These are phyloP conservation scores for Caloboletus inedulis DNA, from an alignment of 1,284 basidiomycete species.

Conservation along the genomic window DNA sequence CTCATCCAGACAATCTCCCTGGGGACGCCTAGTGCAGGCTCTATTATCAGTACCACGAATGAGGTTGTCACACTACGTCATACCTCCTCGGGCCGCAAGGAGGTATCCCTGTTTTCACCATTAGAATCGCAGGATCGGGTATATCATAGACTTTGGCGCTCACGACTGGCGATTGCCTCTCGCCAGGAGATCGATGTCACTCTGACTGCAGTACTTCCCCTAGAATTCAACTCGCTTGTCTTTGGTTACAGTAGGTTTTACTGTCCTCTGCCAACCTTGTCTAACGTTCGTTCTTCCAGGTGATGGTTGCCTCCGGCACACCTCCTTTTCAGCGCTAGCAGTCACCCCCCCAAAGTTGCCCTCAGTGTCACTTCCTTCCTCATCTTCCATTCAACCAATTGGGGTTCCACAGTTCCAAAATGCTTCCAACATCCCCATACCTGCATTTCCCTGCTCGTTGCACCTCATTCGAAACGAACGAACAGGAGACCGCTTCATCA, in stretches of 20 bases:
- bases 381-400: neutral
- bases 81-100: conserved; percentile 20
- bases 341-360: neutral
- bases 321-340: conserved; percentile 39
- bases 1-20: conserved; percentile 11
- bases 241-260: conserved; percentile 58
- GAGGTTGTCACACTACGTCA: conserved; percentile 21
- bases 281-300: conserved; percentile 39
- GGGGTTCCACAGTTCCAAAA: conserved; percentile 25
- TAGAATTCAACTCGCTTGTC: conserved; percentile 54
- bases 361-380: neutral
- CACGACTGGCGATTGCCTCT: conserved; percentile 5
- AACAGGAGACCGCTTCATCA: conserved; percentile 55
- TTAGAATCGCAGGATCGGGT: conserved; percentile 10
- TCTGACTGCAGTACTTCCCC: conserved; percentile 50
- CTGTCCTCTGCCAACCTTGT: neutral
- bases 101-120: conserved; percentile 18
- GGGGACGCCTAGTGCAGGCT: conserved; percentile 1
- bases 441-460: conserved; percentile 49
- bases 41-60: conserved; percentile 9
- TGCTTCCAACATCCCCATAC: conserved; percentile 44
- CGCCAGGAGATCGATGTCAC: conserved; percentile 7
- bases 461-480: conserved; percentile 52
- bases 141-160: conserved; percentile 20
- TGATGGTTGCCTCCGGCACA: conserved; percentile 52